phyloP scores from a whole-genome alignment of 1,139 yeast genomes.

The Suhomyces kunorum region DNA sequence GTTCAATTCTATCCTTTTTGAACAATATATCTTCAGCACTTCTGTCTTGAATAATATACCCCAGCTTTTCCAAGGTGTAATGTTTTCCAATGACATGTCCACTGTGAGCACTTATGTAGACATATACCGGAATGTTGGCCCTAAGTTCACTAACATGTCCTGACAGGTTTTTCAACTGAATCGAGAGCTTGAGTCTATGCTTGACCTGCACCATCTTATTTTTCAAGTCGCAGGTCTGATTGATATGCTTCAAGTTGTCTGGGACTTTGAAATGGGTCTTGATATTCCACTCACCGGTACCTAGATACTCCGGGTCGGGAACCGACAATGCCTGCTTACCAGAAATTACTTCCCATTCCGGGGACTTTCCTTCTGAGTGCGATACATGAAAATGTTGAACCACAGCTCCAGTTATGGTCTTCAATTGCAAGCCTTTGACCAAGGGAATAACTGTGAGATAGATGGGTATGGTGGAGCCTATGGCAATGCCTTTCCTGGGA shows the following conservation, averaged over 20 bases:
- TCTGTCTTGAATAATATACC: constrained; percentile 44
- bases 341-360: constrained; percentile 43
- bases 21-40: constrained; percentile 40
- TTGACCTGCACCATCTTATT: constrained; percentile 54
- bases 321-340: constrained; percentile 33
- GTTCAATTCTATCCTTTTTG: constrained; percentile 23
- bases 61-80: constrained; percentile 53
- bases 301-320: constrained; percentile 29
- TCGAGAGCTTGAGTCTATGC: constrained; percentile 59
- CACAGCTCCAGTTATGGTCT: constrained; percentile 49
- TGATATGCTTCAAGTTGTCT: constrained; percentile 48
- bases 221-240: constrained; percentile 59
- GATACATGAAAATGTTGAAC: constrained; percentile 51
- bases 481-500: constrained; percentile 58
- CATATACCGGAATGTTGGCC: constrained; percentile 63
- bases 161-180: constrained; percentile 57
- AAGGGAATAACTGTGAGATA: constrained; percentile 59
- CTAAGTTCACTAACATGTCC: constrained; percentile 70
- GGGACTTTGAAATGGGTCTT: constrained; percentile 55
- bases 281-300: constrained; percentile 53
- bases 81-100: constrained; percentile 55
- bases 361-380: constrained; percentile 43
- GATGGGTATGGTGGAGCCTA: constrained; percentile 59
- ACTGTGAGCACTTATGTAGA: constrained; percentile 56
- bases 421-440: constrained; percentile 55